Percentiles rank a stretch among this genome's conserved stretches.
These are phyloP conservation scores for Maudiozyma serrabonitensis DNA, from an alignment of 805 yeast species.

Conservation along the genomic window DNA sequence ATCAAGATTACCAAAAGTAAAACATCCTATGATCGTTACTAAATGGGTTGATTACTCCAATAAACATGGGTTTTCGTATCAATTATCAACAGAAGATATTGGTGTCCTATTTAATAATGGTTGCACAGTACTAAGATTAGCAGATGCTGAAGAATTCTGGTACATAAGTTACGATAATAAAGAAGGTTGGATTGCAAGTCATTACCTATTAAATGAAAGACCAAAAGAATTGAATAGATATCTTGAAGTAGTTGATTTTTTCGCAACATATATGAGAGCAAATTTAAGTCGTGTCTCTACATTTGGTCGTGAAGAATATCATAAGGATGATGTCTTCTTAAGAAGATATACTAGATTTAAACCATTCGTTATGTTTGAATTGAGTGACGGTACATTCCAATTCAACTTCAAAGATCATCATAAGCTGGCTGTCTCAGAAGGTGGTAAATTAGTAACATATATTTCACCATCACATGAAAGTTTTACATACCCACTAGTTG, in stretches of 20 bases:
- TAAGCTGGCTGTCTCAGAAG: constrained; percentile 69
- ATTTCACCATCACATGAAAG: constrained; percentile 69
- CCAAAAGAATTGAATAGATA: constrained; percentile 53
- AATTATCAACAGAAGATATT: constrained; percentile 77
- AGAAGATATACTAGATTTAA: constrained; percentile 75
- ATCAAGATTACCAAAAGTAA: constrained; percentile 24
- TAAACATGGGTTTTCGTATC: constrained; percentile 91
- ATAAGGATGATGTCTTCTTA: constrained; percentile 62
- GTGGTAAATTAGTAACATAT: constrained; percentile 69
- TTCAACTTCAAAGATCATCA: constrained; percentile 94
- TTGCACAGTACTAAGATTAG: constrained; percentile 65
- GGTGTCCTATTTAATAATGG: constrained; percentile 87
- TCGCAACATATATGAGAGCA: constrained; percentile 85
- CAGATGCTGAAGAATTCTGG: constrained; percentile 56
- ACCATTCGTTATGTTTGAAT: constrained; percentile 80
- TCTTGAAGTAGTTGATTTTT: constrained; percentile 77
- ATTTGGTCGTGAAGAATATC: constrained; percentile 40
- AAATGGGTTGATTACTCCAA: constrained; percentile 98
- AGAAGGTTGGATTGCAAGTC: constrained; percentile 47
- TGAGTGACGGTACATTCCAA: constrained; percentile 87
- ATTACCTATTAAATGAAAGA: constrained; percentile 33
- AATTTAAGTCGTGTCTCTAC: constrained; percentile 71
- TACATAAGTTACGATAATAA: constrained; percentile 42
- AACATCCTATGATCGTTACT: constrained; percentile 60
- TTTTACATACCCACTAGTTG: constrained; percentile 50